Conservation (phyloP, 2,329 filamentous ascomycete species). For the Tetracladium maxilliforme region DNA sequence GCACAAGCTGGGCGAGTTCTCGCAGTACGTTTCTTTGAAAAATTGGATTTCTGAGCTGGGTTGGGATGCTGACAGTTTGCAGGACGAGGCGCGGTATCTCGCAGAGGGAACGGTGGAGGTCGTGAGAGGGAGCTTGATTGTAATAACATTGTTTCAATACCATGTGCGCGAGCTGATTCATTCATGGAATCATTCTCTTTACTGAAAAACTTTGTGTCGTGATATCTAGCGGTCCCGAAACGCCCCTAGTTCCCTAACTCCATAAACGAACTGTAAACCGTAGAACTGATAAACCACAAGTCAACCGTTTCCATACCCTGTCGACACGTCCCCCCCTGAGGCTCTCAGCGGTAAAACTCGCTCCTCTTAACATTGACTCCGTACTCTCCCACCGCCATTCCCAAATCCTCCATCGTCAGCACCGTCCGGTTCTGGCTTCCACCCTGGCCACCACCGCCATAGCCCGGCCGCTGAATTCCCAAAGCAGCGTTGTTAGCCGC, state of each 20-base stretch:
- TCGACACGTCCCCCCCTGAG: background rate
- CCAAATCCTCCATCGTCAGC: constrained; percentile 94
- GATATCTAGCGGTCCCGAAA: no score
- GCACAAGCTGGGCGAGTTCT: constrained; percentile 61
- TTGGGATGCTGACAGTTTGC: background rate
- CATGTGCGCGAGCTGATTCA: background rate
- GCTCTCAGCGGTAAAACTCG: constrained; percentile 73
- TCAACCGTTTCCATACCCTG: background rate
- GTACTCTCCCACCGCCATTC: constrained; percentile 96
- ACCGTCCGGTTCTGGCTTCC: constrained; percentile 85
- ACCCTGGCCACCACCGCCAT: constrained; percentile 77
- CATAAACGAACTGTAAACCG: background rate
- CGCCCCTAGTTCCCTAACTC: no score
- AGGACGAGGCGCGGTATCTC: background rate
- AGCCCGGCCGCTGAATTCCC: constrained; percentile 53
- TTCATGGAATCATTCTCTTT: background rate
- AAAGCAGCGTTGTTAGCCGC: no score
- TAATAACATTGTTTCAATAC: background rate
- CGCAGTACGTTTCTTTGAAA: constrained; percentile 42
- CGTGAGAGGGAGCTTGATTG: constrained; percentile 8
- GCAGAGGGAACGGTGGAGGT: background rate
- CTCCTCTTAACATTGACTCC: constrained; percentile 95
- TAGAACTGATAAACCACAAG: background rate
- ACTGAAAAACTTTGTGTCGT: no score
- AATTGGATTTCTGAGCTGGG: constrained; percentile 1